These are phyloP conservation scores for Cairneyella variabilis DNA, from an alignment of 495 filamentous ascomycete species.

Conservation along the genomic window DNA sequence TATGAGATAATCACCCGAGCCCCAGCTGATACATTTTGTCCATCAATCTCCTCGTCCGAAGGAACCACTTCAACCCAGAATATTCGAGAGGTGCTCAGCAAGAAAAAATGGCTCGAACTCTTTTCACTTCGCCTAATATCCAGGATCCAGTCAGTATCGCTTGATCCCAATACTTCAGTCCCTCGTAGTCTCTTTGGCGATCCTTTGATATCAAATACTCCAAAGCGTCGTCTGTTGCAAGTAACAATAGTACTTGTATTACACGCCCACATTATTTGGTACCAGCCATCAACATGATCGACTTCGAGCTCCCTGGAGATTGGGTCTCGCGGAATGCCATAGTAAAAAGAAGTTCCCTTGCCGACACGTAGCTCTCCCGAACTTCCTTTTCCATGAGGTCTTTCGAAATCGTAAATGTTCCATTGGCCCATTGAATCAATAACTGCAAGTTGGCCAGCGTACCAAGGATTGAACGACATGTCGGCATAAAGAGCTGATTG, in stretches of 20 bases:
- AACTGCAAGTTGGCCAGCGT: slow-evolving; percentile 57
- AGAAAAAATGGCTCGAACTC: slow-evolving; percentile 47
- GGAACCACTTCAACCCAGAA: slow-evolving; percentile 30
- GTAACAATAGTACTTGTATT: slow-evolving; percentile 43
- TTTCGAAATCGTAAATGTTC: slow-evolving; percentile 67
- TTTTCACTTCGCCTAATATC: slow-evolving; percentile 43
- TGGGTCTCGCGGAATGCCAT: slow-evolving; percentile 21
- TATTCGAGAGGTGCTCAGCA: slow-evolving; percentile 49
- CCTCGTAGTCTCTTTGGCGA: slow-evolving; percentile 29
- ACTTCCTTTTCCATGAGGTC: not conserved
- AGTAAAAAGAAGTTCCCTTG: slow-evolving; percentile 20
- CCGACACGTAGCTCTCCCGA: not conserved
- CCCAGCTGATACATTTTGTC: not conserved
- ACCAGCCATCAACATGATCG: slow-evolving; percentile 43
- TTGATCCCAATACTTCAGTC: slow-evolving; percentile 30
- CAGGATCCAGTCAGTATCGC: slow-evolving; percentile 44
- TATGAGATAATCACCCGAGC: slow-evolving; percentile 30
- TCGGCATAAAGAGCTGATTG: slow-evolving; percentile 62
- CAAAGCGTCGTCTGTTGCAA: slow-evolving; percentile 38
- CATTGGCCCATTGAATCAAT: slow-evolving; percentile 71
- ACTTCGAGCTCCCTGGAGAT: slow-evolving; percentile 18
- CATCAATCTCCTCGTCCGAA: slow-evolving; percentile 12
- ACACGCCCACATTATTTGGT: slow-evolving; percentile 44
- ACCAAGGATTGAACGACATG: slow-evolving; percentile 75
- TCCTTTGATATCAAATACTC: slow-evolving; percentile 26